A percentile compares a stretch with the other conserved stretches of the same genome.
Conservation (phyloP, 2,329 filamentous ascomycete genomes). For the Colletotrichum endophyticum region DNA sequence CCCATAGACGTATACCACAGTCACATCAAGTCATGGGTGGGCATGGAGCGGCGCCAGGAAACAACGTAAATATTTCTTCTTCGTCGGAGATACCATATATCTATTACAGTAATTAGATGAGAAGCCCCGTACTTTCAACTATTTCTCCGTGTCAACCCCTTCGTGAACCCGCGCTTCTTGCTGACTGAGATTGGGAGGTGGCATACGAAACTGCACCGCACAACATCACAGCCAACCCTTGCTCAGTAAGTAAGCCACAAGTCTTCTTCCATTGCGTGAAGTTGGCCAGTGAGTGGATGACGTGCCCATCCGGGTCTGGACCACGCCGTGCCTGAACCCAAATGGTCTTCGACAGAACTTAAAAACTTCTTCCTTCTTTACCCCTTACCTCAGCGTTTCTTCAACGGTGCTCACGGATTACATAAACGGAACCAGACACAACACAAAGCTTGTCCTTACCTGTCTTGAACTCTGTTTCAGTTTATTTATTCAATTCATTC, state of each 20-base stretch:
- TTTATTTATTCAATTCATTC: neutral
- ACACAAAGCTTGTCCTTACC: neutral
- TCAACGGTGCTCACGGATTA: neutral
- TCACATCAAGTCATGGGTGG: neutral
- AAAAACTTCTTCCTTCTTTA: neutral
- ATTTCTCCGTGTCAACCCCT: accelerated
- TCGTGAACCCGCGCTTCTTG: neutral
- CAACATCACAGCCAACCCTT: neutral
- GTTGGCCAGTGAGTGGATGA: neutral
- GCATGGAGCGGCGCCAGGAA: neutral
- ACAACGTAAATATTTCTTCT: neutral
- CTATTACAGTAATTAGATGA: neutral
- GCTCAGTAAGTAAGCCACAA: neutral
- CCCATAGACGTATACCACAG: neutral
- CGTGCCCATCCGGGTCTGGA: neutral
- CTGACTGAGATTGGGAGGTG: neutral
- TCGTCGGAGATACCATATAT: neutral
- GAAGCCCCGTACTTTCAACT: neutral
- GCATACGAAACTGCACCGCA: neutral
- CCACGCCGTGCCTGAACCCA: neutral
- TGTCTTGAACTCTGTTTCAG: neutral
- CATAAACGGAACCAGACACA: neutral
- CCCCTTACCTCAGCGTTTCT: neutral
- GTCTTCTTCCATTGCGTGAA: neutral
- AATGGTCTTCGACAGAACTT: neutral